Base-by-base conservation (phyloP, 2,329 filamentous ascomycete genomes). In the Beauveria sp. region DNA sequence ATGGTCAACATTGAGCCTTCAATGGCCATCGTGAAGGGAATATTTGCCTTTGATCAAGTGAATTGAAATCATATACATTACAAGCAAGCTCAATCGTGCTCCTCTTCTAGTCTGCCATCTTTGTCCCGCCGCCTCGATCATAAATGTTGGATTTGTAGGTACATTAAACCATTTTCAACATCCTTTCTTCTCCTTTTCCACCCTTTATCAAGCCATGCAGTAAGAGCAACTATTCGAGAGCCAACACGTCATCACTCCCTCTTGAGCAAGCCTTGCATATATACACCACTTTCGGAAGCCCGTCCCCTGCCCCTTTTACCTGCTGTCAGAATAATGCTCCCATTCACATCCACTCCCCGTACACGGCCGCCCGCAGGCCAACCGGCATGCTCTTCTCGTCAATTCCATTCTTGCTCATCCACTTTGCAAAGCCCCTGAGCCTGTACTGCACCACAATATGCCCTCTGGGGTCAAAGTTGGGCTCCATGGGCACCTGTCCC, bases 401-500 rank as follows among this genome's bases (percentile, higher is more conserved):
- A 5, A 51, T n/a, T 8, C 46, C 53, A n/a, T 57, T 57, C 40
- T 22, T 53, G 20, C 46, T 30, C 37, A 57, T 30, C 61, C 61
- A 62, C 10, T 26, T 2, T 1, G 12, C 37, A 18, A 41, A 63
- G 7, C 61, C 61, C 1, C 61, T 2, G 20, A 60, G 50, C 12
- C 61, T n/a, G 37, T 55, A 63, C 43, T 41, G 53, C 34, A 63
- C 20, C 24, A 20, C 48, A 5, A 63, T 44, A 20, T 60, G 24
- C 14, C 61, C 61, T 0, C 58, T 14, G 18, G 61, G 56, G 10
- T 55, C 53, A 24, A 63, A 63, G 16, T 63, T 51, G 3, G 56
- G 43, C 52, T 63, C 61, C 61, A 59, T 60, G 16, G 61, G 56
- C n/a, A 55, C 46, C 52, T 56, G 50, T 8, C 51, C 52, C n/a